Base-by-base conservation (phyloP, 768 basidiomycete species). In the Leucosporidium yakuticum region DNA sequence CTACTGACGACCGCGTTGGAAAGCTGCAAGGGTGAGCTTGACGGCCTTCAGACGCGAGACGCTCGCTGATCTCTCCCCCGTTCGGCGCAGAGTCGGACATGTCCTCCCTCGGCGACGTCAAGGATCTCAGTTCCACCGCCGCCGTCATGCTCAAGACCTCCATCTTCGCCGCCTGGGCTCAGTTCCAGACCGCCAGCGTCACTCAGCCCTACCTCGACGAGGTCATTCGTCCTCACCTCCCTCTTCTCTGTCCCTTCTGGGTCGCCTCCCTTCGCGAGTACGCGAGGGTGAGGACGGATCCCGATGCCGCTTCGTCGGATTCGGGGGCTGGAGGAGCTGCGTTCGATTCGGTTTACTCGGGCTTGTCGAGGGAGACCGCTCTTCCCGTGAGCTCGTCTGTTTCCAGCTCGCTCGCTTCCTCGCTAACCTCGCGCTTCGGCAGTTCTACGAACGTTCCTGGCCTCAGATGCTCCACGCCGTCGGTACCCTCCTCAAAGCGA, bases 81-180 rank as follows among this genome's bases (percentile, higher is more conserved):
- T 12, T 12, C 12, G 6, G 34, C 5, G 27, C 74, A 96, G 94
- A 88, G 65, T 85, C 88, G 8, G 89, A 88, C 4, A 90, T 87
- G 82, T 78, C 91, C 6, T 87, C 89, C 11, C 83, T 96, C 25
- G 95, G 95, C 2, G 90, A 91, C 69, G 85, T 90, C 0, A 86
- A 85, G 23, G 87, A 95, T 75, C 82, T 94, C 17, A 90, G 91
- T 68, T 90, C 94, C 6, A 98, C 97, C 74, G 95, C 94, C 4
- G 90, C 92, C 0, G 88, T 92, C 49, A 95, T 96, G 90, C 80
- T 99, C 59, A 85, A 91, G 62, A 89, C 97, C 31, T 92, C 94
- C 2, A 89, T 90, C 1, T 80, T 97, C 48, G 89, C 92, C 2
- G 95, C 94, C 1, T 99, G 95, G 95, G 94, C 94, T 11, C 88